phyloP scores from a whole-genome alignment of 306 rosid species.

The Fagus sylvatica region DNA sequence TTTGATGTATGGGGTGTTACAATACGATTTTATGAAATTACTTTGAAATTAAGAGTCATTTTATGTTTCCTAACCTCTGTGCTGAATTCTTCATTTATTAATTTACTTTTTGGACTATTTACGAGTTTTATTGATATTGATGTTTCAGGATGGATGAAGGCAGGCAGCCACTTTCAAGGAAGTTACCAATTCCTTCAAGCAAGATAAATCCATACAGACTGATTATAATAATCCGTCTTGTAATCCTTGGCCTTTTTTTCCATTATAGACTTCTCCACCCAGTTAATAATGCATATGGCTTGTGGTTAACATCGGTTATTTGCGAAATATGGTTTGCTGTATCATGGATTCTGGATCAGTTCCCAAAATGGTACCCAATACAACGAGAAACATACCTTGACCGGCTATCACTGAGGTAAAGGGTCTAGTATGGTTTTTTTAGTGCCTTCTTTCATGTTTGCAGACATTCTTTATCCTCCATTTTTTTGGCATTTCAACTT shows the following conservation, averaged over 20 bases:
- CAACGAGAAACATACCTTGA: conserved; percentile 95
- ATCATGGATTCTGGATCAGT: conserved; percentile 96
- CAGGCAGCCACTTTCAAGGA: conserved; percentile 92
- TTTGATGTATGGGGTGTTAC: too few species aligned
- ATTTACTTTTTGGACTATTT: conserved; percentile 4
- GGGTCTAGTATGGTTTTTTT: background rate
- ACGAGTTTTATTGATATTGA: conserved; percentile 3
- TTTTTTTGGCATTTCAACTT: background rate
- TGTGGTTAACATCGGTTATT: conserved; percentile 97
- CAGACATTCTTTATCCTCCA: background rate
- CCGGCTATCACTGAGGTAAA: conserved; percentile 80
- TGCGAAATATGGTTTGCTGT: conserved; percentile 98
- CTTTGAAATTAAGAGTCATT: background rate
- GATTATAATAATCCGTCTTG: conserved; percentile 76
- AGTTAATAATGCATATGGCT: conserved; percentile 85
- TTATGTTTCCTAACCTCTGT: conserved; percentile 6
- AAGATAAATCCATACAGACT: conserved; percentile 95
- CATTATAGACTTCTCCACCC: conserved; percentile 97
- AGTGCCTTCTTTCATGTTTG: background rate
- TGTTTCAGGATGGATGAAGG: conserved; percentile 97
- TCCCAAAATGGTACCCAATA: conserved; percentile 96
- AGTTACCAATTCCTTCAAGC: conserved; percentile 84
- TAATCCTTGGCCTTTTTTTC: conserved; percentile 74
- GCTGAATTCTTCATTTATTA: background rate
- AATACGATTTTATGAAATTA: background rate